Evolutionary conservation across 305 asterid genomes (phyloP).

Genomic region (Solanum hybrid): DNA sequence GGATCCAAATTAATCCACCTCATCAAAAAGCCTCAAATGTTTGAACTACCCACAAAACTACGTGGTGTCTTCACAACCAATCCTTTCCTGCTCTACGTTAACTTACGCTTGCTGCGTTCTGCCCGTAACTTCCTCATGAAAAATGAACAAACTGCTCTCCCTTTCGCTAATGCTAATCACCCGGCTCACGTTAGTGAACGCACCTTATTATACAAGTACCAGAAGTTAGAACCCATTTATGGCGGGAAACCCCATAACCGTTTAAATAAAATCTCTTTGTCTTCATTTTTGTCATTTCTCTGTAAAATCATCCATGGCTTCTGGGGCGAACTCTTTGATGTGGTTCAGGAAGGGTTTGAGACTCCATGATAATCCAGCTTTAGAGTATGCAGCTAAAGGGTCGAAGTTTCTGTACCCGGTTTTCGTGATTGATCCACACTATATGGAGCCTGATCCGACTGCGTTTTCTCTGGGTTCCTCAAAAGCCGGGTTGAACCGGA

Average conservation of each 20-base stretch:
- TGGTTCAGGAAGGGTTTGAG: constrained; percentile 95
- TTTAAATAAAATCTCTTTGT: constrained; percentile 11
- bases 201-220: neutral
- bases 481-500: constrained; percentile 74
- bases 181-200: neutral
- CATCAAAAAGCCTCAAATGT: neutral
- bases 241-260: constrained; percentile 52
- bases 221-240: neutral
- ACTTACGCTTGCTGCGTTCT: neutral
- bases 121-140: constrained; percentile 1
- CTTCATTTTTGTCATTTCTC: constrained; percentile 10
- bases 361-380: constrained; percentile 90
- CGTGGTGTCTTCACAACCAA: constrained; percentile 26
- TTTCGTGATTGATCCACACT: constrained; percentile 89
- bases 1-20: constrained; percentile 4
- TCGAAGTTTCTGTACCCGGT: constrained; percentile 55
- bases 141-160: constrained; percentile 18
- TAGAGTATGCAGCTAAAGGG: constrained; percentile 56
- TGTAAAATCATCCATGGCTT: constrained; percentile 25
- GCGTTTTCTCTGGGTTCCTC: constrained; percentile 63
- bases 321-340: constrained; percentile 55
- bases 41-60: neutral
- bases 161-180: constrained; percentile 5
- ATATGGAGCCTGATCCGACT: constrained; percentile 71
- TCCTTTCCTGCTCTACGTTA: neutral